Evolutionary conservation across 768 basidiomycete species (phyloP).

Genomic region (Boletus subparvulus): DNA sequence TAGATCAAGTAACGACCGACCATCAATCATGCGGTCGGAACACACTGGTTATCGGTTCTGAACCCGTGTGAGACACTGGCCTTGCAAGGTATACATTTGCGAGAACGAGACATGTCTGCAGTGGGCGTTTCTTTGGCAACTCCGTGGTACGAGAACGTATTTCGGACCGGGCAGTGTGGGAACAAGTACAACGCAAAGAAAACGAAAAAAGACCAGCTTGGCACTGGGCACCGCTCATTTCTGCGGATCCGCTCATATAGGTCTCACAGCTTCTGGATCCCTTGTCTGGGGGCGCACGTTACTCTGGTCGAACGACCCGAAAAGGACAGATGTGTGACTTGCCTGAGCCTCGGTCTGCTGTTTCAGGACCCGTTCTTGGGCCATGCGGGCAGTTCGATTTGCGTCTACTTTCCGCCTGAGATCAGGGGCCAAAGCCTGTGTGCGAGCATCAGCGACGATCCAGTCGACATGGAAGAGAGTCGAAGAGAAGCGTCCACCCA

Average conservation of each 20-base stretch:
- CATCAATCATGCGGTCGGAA: neutral
- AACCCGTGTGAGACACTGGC: neutral
- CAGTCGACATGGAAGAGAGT: neutral
- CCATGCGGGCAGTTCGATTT: conserved; percentile 49
- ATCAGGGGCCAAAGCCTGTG: conserved; percentile 63
- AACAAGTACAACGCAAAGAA: conserved; percentile 1
- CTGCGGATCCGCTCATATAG: conserved; percentile 33
- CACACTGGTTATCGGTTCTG: neutral
- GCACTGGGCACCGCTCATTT: conserved; percentile 9
- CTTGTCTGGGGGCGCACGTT: conserved; percentile 15
- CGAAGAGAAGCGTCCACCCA: conserved; percentile 16
- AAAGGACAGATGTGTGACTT: conserved; percentile 21
- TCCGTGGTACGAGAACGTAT: neutral
- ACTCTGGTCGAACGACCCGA: conserved; percentile 1
- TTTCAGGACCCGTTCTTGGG: conserved; percentile 53
- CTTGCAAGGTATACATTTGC: neutral
- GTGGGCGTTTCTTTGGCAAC: neutral
- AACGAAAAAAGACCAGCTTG: neutral
- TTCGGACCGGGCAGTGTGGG: neutral
- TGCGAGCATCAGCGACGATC: neutral
- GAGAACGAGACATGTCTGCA: neutral
- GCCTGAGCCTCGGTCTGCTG: conserved; percentile 55
- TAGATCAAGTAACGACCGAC: neutral
- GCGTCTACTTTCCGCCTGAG: conserved; percentile 63
- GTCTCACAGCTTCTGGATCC: conserved; percentile 32